phyloP scores from a whole-genome alignment of 169 alveolate genomes.

The Eimeria praecox region DNA sequence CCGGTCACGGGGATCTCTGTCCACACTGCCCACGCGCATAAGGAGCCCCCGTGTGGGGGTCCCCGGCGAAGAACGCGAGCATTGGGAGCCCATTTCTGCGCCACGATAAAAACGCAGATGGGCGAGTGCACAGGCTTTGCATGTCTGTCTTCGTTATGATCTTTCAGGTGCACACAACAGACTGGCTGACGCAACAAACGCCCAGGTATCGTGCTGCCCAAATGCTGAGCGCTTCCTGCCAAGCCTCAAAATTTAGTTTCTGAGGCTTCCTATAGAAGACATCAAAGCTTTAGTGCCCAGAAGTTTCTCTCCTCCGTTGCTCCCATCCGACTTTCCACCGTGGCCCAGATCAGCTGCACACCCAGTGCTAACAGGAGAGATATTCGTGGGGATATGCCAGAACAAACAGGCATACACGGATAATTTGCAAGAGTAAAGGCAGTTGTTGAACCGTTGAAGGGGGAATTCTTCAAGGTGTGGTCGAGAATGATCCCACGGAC shows the following conservation, averaged over 20 bases:
- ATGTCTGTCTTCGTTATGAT: not conserved
- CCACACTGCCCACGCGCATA: not conserved
- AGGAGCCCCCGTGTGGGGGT: conserved; percentile 7
- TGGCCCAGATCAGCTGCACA: not conserved
- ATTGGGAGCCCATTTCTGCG: conserved; percentile 17
- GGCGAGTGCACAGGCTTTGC: not conserved
- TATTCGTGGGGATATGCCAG: not conserved
- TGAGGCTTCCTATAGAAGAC: not conserved
- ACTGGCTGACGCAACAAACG: not conserved
- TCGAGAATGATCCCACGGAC: not conserved
- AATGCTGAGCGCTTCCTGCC: not conserved
- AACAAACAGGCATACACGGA: not conserved
- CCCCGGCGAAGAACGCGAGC: conserved; percentile 13
- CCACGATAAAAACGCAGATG: not conserved
- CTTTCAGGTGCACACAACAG: not conserved
- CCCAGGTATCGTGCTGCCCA: not conserved
- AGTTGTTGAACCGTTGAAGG: not conserved
- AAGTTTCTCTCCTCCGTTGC: not conserved
- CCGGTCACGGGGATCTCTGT: not conserved
- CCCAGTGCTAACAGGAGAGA: not conserved
- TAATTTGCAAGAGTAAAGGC: not conserved
- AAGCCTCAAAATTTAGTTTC: not conserved
- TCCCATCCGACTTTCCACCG: not conserved
- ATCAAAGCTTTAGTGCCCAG: not conserved
- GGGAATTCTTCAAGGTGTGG: not conserved